These are phyloP conservation scores for Phytophthora tubulina DNA, from an alignment of 352 stramenopile genomes.

Conservation along the genomic window DNA sequence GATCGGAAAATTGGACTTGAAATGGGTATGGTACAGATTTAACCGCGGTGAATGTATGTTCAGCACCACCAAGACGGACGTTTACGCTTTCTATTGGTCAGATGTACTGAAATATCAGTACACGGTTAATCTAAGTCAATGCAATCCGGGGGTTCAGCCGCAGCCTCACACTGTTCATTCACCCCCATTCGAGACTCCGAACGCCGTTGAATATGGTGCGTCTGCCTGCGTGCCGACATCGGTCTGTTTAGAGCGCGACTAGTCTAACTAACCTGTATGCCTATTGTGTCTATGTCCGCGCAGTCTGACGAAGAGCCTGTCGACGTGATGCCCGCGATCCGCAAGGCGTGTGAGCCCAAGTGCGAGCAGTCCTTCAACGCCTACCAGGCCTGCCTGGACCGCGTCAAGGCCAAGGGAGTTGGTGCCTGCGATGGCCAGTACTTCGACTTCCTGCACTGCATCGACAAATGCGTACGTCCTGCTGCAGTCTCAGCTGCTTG, in stretches of 20 bases:
- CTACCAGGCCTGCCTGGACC: slow-evolving; percentile 93
- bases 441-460: slow-evolving; percentile 96
- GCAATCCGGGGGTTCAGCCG: background rate
- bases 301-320: slow-evolving; percentile 92
- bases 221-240: background rate
- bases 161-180: slow-evolving; percentile 22
- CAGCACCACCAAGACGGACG: too few species aligned
- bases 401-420: slow-evolving; percentile 92
- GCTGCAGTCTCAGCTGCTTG: background rate
- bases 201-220: slow-evolving; percentile 43
- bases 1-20: too few species aligned
- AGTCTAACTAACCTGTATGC: slow-evolving; percentile 6
- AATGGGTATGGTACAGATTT: too few species aligned
- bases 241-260: background rate
- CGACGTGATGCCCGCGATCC: slow-evolving; percentile 94
- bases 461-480: slow-evolving; percentile 94
- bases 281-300: slow-evolving; percentile 1
- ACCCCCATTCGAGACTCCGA: slow-evolving; percentile 19
- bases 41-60: too few species aligned
- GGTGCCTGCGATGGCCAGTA: slow-evolving; percentile 96
- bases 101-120: too few species aligned
- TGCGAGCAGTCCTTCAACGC: slow-evolving; percentile 87
- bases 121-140: too few species aligned
- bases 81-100: too few species aligned
- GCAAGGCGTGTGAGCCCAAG: slow-evolving; percentile 93